Evolutionary conservation across 352 stramenopile species (phyloP).

Genomic region (Globisporangium paroecandrum): DNA sequence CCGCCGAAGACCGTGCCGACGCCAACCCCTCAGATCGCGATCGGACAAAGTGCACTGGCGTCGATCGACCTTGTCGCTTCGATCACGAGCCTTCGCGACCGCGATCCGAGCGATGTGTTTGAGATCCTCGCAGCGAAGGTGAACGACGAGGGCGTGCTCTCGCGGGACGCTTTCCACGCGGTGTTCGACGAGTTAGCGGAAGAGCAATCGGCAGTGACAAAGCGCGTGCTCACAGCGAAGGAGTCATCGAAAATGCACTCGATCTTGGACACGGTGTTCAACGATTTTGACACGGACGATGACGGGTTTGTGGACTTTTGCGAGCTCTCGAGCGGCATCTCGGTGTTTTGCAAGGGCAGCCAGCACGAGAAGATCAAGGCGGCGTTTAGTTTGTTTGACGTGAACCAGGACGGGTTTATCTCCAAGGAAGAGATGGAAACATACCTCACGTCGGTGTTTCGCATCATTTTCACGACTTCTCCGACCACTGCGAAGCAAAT

Average conservation of each 20-base stretch:
- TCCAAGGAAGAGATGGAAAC: conserved; percentile 81
- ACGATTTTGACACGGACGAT: conserved; percentile 70
- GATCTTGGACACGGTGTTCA: conserved; percentile 68
- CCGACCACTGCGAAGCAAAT: conserved; percentile 39
- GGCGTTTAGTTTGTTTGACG: conserved; percentile 84
- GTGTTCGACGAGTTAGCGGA: conserved; percentile 65
- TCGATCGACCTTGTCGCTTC: conserved; percentile 60
- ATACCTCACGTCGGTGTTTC: conserved; percentile 82
- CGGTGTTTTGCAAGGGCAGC: conserved; percentile 70
- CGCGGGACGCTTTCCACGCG: conserved; percentile 58
- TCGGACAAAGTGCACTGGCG: conserved; percentile 29
- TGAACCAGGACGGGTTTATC: conserved; percentile 86
- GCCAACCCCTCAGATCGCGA: conserved; percentile 9
- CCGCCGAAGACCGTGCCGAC: conserved; percentile 3
- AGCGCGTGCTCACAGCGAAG: conserved; percentile 23
- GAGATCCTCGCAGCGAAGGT: conserved; percentile 80
- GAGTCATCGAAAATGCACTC: conserved; percentile 38
- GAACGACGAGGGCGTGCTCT: conserved; percentile 78
- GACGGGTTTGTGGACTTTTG: conserved; percentile 86
- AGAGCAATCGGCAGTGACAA: conserved; percentile 25
- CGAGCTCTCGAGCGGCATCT: conserved; percentile 80
- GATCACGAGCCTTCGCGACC: conserved; percentile 51
- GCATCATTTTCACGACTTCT: conserved; percentile 75
- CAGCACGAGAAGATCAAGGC: conserved; percentile 81
- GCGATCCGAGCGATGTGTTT: conserved; percentile 68